phyloP scores from a whole-genome alignment of 495 filamentous ascomycete species.

The Aspergillus sclerotioniger region DNA sequence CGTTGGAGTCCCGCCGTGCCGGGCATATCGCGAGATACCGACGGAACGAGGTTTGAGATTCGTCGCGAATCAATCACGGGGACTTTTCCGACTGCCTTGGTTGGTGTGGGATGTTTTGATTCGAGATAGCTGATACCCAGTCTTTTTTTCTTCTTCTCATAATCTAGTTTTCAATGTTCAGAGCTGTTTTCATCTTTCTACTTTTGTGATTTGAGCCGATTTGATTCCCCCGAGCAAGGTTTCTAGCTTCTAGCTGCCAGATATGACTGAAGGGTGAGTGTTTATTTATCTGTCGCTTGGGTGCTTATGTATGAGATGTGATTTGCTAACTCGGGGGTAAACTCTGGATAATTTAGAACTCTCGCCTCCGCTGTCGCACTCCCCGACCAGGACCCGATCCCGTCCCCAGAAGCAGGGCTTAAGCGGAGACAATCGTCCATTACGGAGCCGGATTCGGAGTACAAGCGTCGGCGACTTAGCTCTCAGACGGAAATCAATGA shows the following conservation, averaged over 20 bases:
- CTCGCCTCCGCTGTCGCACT: slow-evolving; percentile 67
- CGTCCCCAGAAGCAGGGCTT: slow-evolving; percentile 32
- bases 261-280: slow-evolving; percentile 40
- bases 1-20: slow-evolving; percentile 4
- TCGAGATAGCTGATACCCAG: too few species aligned
- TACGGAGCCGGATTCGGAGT: slow-evolving; percentile 48
- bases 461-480: slow-evolving; percentile 57
- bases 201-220: background rate
- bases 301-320: too few species aligned
- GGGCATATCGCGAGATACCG: slow-evolving; percentile 15
- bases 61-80: too few species aligned
- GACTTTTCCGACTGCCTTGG: too few species aligned
- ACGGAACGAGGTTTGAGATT: too few species aligned
- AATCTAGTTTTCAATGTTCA: too few species aligned
- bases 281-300: slow-evolving; percentile 5
- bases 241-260: background rate
- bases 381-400: slow-evolving; percentile 45
- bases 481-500: background rate
- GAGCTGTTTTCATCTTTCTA: background rate
- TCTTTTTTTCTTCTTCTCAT: too few species aligned
- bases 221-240: background rate
- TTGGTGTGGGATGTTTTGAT: too few species aligned
- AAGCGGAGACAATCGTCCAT: slow-evolving; percentile 61
- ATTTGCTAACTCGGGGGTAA: too few species aligned
- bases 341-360: slow-evolving; percentile 29